phyloP scores from a whole-genome alignment of 257 asterid genomes.

The Solanum medicagineum region DNA sequence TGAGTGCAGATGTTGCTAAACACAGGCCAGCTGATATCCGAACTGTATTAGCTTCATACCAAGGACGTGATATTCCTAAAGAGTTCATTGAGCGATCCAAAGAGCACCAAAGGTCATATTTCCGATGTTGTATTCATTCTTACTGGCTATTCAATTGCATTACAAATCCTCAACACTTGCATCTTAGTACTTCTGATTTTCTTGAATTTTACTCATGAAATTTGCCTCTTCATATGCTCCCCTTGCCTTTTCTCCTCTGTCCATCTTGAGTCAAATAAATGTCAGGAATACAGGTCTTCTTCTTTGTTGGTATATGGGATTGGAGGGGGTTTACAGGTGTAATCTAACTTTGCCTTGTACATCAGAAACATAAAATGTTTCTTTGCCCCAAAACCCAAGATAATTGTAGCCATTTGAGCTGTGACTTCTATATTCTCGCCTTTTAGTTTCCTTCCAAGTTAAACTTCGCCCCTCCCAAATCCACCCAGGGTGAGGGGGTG shows the following conservation, averaged over 20 bases:
- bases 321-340: not conserved
- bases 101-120: slow-evolving; percentile 57
- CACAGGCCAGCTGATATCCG: slow-evolving; percentile 75
- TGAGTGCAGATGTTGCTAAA: slow-evolving; percentile 66
- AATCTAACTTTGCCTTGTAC: not conserved
- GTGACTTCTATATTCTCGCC: not conserved
- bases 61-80: slow-evolving; percentile 70
- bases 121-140: not conserved
- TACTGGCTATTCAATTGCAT: not conserved
- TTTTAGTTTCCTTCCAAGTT: not conserved
- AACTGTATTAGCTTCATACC: slow-evolving; percentile 68
- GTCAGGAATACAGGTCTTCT: not conserved
- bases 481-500: not conserved
- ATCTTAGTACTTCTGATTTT: not conserved
- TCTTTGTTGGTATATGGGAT: not conserved
- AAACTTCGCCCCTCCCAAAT: no score
- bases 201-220: not conserved
- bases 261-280: not conserved
- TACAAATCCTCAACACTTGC: not conserved
- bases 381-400: not conserved
- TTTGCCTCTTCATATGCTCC: not conserved
- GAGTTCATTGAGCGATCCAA: slow-evolving; percentile 85
- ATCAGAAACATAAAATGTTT: not conserved
- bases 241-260: not conserved
- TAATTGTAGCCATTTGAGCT: not conserved